Evolutionary conservation across 2,329 filamentous ascomycete genomes (phyloP).

Genomic region (Fusarium coicis): DNA sequence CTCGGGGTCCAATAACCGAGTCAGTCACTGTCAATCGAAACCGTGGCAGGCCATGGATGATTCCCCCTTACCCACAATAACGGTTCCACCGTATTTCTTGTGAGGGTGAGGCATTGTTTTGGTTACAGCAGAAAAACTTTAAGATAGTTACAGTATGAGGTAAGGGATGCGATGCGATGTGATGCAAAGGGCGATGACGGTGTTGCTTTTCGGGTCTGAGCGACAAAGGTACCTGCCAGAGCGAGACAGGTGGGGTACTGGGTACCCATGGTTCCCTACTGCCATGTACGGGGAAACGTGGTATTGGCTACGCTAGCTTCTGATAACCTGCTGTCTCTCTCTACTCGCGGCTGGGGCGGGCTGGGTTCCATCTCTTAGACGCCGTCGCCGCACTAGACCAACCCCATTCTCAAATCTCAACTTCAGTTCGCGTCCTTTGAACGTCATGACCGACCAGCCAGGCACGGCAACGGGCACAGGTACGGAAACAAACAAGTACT

Average conservation of each 20-base stretch:
- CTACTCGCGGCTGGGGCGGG: slow-evolving; percentile 39
- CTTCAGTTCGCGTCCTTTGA: slow-evolving; percentile 22
- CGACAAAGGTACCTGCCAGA: slow-evolving; percentile 30
- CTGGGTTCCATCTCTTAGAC: slow-evolving; percentile 21
- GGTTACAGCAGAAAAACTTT: slow-evolving; percentile 22
- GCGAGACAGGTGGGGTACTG: slow-evolving; percentile 9
- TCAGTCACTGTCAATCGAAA: slow-evolving; percentile 26
- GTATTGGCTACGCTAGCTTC: slow-evolving; percentile 26
- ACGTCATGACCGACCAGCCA: slow-evolving; percentile 29
- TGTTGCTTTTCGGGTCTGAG: slow-evolving; percentile 18
- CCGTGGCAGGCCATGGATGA: slow-evolving; percentile 37
- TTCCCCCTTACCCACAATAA: slow-evolving; percentile 40
- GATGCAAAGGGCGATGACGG: slow-evolving; percentile 34
- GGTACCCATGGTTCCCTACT: slow-evolving; percentile 3
- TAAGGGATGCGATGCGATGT: slow-evolving; percentile 37
- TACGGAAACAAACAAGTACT: not conserved
- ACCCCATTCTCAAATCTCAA: slow-evolving; percentile 26
- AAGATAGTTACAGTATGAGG: slow-evolving; percentile 32
- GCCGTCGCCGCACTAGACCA: slow-evolving; percentile 39
- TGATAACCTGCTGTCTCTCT: slow-evolving; percentile 9
- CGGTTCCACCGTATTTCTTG: slow-evolving; percentile 37
- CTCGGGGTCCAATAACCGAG: slow-evolving; percentile 38
- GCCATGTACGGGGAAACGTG: not conserved
- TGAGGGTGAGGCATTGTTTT: slow-evolving; percentile 11
- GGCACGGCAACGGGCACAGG: not conserved